phyloP scores from a whole-genome alignment of 805 yeast genomes.

The Cyberlindnera amylophila region DNA sequence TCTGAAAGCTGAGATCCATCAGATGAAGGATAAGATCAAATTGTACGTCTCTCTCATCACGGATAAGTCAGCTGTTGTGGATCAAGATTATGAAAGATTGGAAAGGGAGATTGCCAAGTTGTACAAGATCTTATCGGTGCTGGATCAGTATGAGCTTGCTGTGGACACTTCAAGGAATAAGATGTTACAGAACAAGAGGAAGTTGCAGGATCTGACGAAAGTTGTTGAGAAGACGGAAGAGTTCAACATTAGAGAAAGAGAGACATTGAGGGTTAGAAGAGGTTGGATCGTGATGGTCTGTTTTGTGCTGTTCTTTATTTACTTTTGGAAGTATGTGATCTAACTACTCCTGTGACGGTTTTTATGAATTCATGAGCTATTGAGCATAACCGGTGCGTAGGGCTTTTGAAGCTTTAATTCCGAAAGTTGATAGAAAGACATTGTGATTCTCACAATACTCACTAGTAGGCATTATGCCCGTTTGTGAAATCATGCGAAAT shows the following conservation, averaged over 20 bases:
- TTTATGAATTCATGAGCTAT: too few species aligned
- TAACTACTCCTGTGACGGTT: too few species aligned
- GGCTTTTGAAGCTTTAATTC: too few species aligned
- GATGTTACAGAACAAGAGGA: slow-evolving; percentile 12
- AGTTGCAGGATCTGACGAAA: slow-evolving; percentile 10
- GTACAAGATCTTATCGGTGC: slow-evolving; percentile 8
- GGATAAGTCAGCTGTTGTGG: slow-evolving; percentile 3
- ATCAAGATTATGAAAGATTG: slow-evolving; percentile 7
- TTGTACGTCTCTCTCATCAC: slow-evolving; percentile 2
- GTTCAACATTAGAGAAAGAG: slow-evolving; percentile 2
- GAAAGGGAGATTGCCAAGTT: slow-evolving; percentile 10
- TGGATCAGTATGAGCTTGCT: slow-evolving; percentile 13
- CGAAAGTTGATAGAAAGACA: too few species aligned
- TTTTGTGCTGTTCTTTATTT: background rate
- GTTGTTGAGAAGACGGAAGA: slow-evolving; percentile 13
- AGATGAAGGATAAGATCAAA: slow-evolving; percentile 5
- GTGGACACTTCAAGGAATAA: slow-evolving; percentile 9
- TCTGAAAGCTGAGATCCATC: slow-evolving; percentile 6
- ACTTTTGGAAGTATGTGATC: background rate
- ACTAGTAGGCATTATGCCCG: too few species aligned
- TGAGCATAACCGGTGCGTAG: too few species aligned
- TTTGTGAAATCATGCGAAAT: too few species aligned
- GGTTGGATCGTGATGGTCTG: slow-evolving; percentile 1
- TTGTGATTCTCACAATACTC: too few species aligned
- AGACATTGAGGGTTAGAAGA: slow-evolving; percentile 5